Base-by-base conservation (phyloP, 805 yeast genomes). In the Saccharomyces kudriavzevii region DNA sequence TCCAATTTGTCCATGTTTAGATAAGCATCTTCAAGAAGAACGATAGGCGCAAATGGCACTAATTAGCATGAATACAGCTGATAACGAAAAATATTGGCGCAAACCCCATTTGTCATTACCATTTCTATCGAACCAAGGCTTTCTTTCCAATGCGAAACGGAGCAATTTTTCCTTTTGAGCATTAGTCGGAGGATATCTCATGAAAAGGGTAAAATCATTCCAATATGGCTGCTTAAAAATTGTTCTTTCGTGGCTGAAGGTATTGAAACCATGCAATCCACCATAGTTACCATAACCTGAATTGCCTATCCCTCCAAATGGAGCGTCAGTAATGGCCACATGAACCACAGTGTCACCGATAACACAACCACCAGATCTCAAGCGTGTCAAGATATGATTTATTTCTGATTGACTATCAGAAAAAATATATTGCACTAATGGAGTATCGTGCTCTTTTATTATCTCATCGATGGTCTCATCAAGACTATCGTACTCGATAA, bases 271-370 rank as follows among this genome's bases (percentile, higher is more conserved):
- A 65, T 71, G 76, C 56, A 70, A 71, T 2, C 97, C 96, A 65
- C 90, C 97, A 70, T 89, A 90, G 31, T 77, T 71, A 10, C 97
- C 97, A 54, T 74, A 73, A 1, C 98, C 98, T 0, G 96, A 88
- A 14, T 66, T 66, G 13, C 97, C 97, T 53, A 91, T 72, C 25
- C 98, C 98, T 31, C 98, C 98, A 70, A 91, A 92, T 26, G 97
- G 97, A 2, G 88, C 80, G 49, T 77, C 76, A 5, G 75, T 54
- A 51, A 86, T 75, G 0, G 82, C 91, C 46, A 81, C 89, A 57
- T 89, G 96, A 62, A 87, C 56, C 49, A 89, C 50, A 0, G 83
- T 77, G 59, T 90, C 97, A 65, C 89, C 89, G 56, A 87, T 73
- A 48, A 81, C 67, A 13, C 82, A 73, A 3, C 81, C 85, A 27